These are phyloP conservation scores for Fibroporia radiculosa DNA, from an alignment of 768 basidiomycete genomes.

Conservation along the genomic window DNA sequence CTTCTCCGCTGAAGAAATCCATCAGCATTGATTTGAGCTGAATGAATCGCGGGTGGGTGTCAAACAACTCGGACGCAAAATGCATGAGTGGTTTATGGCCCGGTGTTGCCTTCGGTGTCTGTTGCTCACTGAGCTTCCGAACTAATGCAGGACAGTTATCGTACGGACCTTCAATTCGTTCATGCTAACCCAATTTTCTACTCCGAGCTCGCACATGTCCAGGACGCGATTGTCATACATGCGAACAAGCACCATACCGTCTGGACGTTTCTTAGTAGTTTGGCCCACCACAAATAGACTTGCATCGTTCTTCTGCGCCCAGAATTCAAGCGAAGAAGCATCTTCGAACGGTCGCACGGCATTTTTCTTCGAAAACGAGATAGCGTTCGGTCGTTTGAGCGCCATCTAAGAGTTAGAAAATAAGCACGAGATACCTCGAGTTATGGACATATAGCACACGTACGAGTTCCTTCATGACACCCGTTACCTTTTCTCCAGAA, in stretches of 20 bases:
- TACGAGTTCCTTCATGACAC: slow-evolving; percentile 86
- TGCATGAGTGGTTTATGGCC: slow-evolving; percentile 92
- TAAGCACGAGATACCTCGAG: not conserved
- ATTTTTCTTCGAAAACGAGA: slow-evolving; percentile 95
- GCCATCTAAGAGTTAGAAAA: slow-evolving; percentile 56
- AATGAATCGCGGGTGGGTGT: slow-evolving; percentile 85
- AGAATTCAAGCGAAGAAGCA: slow-evolving; percentile 79
- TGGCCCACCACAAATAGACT: slow-evolving; percentile 86
- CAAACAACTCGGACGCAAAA: slow-evolving; percentile 93
- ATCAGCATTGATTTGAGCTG: slow-evolving; percentile 90
- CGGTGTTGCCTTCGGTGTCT: slow-evolving; percentile 85
- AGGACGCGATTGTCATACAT: slow-evolving; percentile 82
- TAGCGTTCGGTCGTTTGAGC: slow-evolving; percentile 83
- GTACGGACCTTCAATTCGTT: slow-evolving; percentile 68
- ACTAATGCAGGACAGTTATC: not conserved
- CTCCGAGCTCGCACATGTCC: slow-evolving; percentile 94
- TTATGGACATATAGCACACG: slow-evolving; percentile 24
- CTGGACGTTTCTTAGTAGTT: slow-evolving; percentile 89
- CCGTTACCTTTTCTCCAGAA: slow-evolving; percentile 71
- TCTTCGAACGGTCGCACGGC: slow-evolving; percentile 86
- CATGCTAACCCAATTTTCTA: slow-evolving; percentile 78
- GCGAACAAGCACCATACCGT: slow-evolving; percentile 77
- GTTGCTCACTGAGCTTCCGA: not conserved
- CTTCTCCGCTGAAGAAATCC: slow-evolving; percentile 86
- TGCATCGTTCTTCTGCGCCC: slow-evolving; percentile 91